Conservation (phyloP, 2,329 filamentous ascomycete genomes). For the Diaporthe sp. region DNA sequence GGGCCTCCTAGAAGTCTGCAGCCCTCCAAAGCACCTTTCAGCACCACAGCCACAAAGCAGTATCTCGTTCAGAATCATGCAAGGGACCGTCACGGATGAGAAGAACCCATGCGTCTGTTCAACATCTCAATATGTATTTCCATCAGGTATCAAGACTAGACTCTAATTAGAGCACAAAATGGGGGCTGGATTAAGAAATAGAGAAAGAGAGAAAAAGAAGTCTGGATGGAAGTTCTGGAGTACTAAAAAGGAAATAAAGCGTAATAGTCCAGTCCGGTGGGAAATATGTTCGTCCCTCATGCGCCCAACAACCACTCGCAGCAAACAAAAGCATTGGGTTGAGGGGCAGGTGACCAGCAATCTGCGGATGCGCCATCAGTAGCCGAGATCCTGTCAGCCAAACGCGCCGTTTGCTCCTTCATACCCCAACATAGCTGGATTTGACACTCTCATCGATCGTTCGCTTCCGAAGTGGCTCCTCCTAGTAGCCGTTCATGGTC, state of each 20-base stretch:
- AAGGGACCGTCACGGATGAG: not conserved
- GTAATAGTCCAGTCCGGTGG: slow-evolving; percentile 56
- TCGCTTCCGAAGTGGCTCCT: slow-evolving; percentile 40
- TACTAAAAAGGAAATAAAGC: slow-evolving; percentile 61
- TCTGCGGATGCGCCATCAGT: slow-evolving; percentile 35
- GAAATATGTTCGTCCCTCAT: slow-evolving; percentile 52
- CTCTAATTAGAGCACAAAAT: slow-evolving; percentile 56
- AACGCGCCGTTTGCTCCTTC: slow-evolving; percentile 35
- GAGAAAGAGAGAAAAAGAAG: slow-evolving; percentile 49
- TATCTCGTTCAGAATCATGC: not conserved
- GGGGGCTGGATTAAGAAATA: slow-evolving; percentile 45
- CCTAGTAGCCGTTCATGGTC: slow-evolving; percentile 99
- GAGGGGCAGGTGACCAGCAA: slow-evolving; percentile 48
- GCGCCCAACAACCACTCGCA: slow-evolving; percentile 51
- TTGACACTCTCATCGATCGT: slow-evolving; percentile 42
- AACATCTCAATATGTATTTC: slow-evolving; percentile 48
- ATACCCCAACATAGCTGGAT: slow-evolving; percentile 38
- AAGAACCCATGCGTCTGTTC: not conserved
- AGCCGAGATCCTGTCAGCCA: slow-evolving; percentile 33
- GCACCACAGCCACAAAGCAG: not conserved
- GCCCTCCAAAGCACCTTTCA: not conserved
- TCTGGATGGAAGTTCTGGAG: slow-evolving; percentile 52
- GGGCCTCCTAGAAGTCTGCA: not conserved
- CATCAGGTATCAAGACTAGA: slow-evolving; percentile 59
- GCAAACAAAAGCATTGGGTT: slow-evolving; percentile 51